Conservation (phyloP, 441 rosid species). For the Viola pubescens region DNA sequence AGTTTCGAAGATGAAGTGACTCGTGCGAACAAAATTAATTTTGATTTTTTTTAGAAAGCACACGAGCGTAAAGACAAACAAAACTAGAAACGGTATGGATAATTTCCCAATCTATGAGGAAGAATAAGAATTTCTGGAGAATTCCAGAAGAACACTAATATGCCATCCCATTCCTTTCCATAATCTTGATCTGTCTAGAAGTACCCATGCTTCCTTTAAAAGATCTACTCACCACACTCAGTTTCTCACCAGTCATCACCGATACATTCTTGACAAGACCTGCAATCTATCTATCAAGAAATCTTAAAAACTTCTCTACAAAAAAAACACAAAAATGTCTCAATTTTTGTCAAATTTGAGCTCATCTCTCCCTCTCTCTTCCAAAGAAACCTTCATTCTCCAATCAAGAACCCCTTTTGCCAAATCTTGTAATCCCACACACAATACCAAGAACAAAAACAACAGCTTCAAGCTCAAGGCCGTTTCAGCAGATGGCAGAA, state of each 20-base stretch:
- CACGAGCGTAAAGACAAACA: too few species aligned
- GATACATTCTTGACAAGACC: background rate
- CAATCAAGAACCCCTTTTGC: constrained; percentile 6
- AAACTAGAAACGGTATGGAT: too few species aligned
- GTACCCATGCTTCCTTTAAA: constrained; percentile 19
- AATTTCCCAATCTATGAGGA: background rate
- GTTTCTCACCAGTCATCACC: background rate
- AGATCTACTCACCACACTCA: background rate
- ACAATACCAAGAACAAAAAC: constrained; percentile 3
- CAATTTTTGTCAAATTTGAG: constrained; percentile 25
- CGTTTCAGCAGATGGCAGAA: constrained; percentile 27
- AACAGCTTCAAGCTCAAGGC: constrained; percentile 19
- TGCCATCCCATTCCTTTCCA: background rate
- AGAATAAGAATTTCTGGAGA: constrained; percentile 16
- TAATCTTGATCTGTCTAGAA: constrained; percentile 17
- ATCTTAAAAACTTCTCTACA: too few species aligned
- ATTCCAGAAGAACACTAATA: constrained; percentile 21
- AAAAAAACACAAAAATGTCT: constrained; percentile 18
- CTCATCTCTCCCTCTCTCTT: constrained; percentile 19
- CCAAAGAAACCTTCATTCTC: background rate
- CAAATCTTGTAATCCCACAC: background rate
- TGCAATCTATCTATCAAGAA: background rate
- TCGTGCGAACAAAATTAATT: too few species aligned
- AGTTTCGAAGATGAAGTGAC: too few species aligned
- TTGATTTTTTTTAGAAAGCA: too few species aligned